A percentile compares a stretch with the other conserved stretches of the same genome.
Evolutionary conservation across 2,329 filamentous ascomycete genomes (phyloP).

Genomic region (Fusarium decemcellulare): DNA sequence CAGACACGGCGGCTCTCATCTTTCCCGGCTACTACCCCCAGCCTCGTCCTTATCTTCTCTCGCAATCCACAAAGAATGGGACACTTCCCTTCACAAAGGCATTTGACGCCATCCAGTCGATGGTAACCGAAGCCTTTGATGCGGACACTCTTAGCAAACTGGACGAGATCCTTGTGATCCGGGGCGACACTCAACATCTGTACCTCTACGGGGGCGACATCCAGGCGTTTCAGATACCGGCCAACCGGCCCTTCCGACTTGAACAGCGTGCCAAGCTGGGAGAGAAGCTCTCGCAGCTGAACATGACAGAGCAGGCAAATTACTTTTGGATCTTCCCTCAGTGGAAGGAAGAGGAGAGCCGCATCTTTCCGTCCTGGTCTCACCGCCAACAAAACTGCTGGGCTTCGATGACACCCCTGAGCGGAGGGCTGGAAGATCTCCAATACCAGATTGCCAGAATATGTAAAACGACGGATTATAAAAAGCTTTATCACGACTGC

Average conservation of each 20-base stretch:
- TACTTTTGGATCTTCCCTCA: not conserved
- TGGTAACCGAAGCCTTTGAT: conserved; percentile 20
- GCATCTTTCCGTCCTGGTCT: no score
- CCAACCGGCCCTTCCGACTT: not conserved
- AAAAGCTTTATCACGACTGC: no score
- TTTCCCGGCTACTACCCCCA: conserved; percentile 38
- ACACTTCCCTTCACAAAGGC: not conserved
- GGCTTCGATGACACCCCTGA: conserved; percentile 16
- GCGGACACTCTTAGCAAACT: conserved; percentile 2
- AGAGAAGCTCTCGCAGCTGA: not conserved
- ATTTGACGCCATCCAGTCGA: conserved; percentile 5
- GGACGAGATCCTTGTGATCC: conserved; percentile 10
- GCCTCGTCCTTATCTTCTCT: conserved; percentile 22
- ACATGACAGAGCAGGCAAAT: not conserved
- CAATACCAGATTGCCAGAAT: no score
- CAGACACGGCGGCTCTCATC: conserved; percentile 15
- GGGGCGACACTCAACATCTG: not conserved
- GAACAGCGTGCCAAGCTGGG: not conserved
- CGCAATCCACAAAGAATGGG: not conserved
- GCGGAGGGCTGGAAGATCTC: not conserved
- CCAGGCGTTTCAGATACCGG: not conserved
- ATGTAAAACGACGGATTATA: not conserved
- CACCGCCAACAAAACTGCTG: no score
- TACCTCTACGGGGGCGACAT: no score
- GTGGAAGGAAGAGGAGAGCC: no score